Conservation (phyloP, 306 rosid species). For the Fragaria nilgerrensis region DNA sequence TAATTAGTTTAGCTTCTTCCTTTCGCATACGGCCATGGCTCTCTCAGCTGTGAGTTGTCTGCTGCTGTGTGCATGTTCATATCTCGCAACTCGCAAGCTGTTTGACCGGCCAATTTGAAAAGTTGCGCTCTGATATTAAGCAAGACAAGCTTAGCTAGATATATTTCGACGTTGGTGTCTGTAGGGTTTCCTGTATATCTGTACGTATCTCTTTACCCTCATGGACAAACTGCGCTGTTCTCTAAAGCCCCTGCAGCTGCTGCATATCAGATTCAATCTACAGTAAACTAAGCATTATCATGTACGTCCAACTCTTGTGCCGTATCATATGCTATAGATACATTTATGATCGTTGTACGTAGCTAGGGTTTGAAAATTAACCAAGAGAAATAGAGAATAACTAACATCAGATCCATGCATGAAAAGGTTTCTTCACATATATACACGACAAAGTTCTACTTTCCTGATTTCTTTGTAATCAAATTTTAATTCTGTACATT, state of each 20-base stretch:
- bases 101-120: not conserved
- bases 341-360: not conserved
- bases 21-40: constrained; percentile 26
- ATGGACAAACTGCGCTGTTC: not conserved
- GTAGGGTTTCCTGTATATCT: not conserved
- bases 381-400: too few species aligned
- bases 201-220: not conserved
- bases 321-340: not conserved
- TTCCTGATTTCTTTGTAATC: not conserved
- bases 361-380: not conserved
- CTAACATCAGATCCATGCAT: not conserved
- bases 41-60: constrained; percentile 33
- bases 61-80: constrained; percentile 11
- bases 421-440: constrained; percentile 8
- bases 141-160: not conserved
- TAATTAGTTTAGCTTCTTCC: not conserved
- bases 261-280: not conserved
- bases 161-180: constrained; percentile 5
- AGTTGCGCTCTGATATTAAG: not conserved
- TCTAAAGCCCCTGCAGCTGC: constrained; percentile 1
- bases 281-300: not conserved
- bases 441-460: constrained; percentile 12
- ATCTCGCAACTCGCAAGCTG: constrained; percentile 2
- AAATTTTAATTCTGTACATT: not conserved
- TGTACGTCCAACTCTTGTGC: not conserved